Percentiles rank a stretch among this genome's conserved stretches.
These are phyloP conservation scores for Alternaria burnsii DNA, from an alignment of 2,329 filamentous ascomycete genomes.

Conservation along the genomic window DNA sequence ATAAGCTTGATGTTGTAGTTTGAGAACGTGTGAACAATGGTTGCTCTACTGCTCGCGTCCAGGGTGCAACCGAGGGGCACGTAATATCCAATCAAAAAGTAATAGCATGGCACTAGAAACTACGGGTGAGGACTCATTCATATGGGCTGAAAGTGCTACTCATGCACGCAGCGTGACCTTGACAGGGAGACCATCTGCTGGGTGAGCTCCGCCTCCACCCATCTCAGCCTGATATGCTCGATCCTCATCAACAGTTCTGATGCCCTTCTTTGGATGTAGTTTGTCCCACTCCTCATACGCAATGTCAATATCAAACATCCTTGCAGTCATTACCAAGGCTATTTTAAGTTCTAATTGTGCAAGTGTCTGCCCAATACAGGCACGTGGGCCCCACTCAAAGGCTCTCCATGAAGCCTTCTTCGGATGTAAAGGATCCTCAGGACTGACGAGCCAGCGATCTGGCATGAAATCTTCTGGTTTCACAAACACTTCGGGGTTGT, in stretches of 20 bases:
- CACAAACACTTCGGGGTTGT: conserved; percentile 26
- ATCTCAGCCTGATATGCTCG: conserved; percentile 26
- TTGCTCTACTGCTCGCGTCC: background rate
- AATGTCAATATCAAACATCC: conserved; percentile 20
- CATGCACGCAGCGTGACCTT: conserved; percentile 5
- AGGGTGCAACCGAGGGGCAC: background rate
- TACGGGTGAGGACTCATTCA: background rate
- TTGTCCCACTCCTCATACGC: conserved; percentile 33
- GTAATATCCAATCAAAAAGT: background rate
- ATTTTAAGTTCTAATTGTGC: conserved; percentile 41
- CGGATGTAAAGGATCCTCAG: conserved; percentile 17
- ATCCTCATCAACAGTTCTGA: conserved; percentile 25
- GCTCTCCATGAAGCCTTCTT: conserved; percentile 35
- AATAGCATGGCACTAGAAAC: background rate
- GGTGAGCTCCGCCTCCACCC: conserved; percentile 25
- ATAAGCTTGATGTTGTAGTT: background rate
- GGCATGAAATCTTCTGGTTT: conserved; percentile 28
- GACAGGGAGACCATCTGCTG: conserved; percentile 51
- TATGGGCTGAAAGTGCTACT: background rate
- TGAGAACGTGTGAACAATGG: background rate
- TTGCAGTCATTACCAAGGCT: conserved; percentile 8
- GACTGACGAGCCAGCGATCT: conserved; percentile 30
- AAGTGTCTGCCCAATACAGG: conserved; percentile 52
- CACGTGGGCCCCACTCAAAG: conserved; percentile 51
- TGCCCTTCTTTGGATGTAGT: conserved; percentile 16